Evolutionary conservation across 140 eudicot genomes (phyloP).

Genomic region (Stevia rebaudiana): DNA sequence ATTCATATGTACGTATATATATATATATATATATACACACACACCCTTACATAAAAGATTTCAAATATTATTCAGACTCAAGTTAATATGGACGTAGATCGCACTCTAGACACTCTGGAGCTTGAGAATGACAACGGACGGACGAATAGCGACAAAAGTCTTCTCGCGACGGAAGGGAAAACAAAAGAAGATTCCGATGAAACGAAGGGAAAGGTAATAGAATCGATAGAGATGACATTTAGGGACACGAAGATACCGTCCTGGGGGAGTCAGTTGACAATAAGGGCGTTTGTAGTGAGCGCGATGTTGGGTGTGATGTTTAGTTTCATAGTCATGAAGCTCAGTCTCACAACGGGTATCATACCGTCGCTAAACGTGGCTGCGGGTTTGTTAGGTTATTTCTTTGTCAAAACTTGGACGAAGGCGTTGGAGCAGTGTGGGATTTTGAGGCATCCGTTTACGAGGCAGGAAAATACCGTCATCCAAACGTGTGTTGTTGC

Average conservation of each 20-base stretch:
- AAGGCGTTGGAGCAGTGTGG: constrained; percentile 30
- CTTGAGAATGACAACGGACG: constrained; percentile 13
- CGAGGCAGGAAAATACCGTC: constrained; percentile 71
- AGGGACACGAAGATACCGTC: constrained; percentile 39
- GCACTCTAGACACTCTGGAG: constrained; percentile 12
- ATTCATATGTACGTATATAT: constrained; percentile 4
- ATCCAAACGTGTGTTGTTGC: constrained; percentile 82
- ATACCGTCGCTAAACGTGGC: constrained; percentile 72
- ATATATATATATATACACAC: background rate
- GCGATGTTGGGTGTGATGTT: constrained; percentile 38
- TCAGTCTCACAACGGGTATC: constrained; percentile 57
- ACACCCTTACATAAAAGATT: no score
- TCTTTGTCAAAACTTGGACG: constrained; percentile 46
- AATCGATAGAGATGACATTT: constrained; percentile 38
- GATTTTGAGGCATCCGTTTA: constrained; percentile 54
- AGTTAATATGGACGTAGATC: constrained; percentile 20
- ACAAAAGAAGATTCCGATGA: background rate
- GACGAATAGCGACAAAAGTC: background rate
- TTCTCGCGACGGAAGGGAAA: constrained; percentile 2
- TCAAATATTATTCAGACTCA: no score
- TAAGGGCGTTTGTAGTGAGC: constrained; percentile 48
- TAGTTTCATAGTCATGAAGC: constrained; percentile 59
- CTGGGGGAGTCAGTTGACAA: constrained; percentile 56
- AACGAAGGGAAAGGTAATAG: constrained; percentile 22
- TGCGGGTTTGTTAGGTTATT: constrained; percentile 64